phyloP scores from a whole-genome alignment of 2,329 filamentous ascomycete species.

The Coniochaeta sp. region DNA sequence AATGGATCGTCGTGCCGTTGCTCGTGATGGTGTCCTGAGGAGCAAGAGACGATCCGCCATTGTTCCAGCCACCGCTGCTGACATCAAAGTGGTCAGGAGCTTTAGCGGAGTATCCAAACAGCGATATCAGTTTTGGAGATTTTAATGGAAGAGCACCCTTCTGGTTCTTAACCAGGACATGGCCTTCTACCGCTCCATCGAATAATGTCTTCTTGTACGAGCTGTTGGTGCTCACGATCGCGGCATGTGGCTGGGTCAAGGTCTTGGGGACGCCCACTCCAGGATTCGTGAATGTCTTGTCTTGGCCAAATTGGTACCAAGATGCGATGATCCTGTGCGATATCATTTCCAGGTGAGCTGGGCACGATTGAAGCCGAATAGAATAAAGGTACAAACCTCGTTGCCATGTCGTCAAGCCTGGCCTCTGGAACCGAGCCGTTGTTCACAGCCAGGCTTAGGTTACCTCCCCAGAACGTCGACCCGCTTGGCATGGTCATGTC shows the following conservation, averaged over 20 bases:
- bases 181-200: constrained; percentile 54
- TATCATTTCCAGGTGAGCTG: no score
- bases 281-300: constrained; percentile 35
- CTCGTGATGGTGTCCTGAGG: constrained; percentile 32
- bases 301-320: constrained; percentile 50
- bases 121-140: constrained; percentile 41
- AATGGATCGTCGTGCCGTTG: constrained; percentile 11
- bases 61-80: no score
- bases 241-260: constrained; percentile 40
- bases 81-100: constrained; percentile 36
- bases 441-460: constrained; percentile 50
- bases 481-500: constrained; percentile 63
- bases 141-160: constrained; percentile 48
- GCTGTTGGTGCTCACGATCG: constrained; percentile 48
- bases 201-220: constrained; percentile 33
- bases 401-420: constrained; percentile 57
- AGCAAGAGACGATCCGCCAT: no score
- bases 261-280: constrained; percentile 44
- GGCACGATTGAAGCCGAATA: no score
- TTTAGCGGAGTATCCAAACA: constrained; percentile 55
- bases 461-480: constrained; percentile 35
- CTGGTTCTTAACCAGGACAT: constrained; percentile 57
- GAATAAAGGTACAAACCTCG: no score
- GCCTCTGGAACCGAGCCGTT: constrained; percentile 51
- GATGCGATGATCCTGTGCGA: constrained; percentile 41